These are phyloP conservation scores for Pythium oligandrum DNA, from an alignment of 352 stramenopile species.

Conservation along the genomic window DNA sequence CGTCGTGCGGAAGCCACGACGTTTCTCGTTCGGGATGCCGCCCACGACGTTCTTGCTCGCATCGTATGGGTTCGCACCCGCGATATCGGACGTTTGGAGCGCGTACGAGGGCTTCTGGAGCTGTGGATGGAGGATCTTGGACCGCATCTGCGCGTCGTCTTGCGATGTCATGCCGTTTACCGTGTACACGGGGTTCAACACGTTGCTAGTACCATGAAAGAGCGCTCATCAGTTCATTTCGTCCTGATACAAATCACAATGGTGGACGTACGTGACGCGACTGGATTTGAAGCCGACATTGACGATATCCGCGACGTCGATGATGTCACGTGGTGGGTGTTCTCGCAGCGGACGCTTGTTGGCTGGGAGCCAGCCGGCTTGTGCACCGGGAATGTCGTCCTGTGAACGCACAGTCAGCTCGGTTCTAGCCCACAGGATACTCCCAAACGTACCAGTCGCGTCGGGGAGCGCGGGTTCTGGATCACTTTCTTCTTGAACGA, in stretches of 20 bases:
- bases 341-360: constrained; percentile 50
- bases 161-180: constrained; percentile 56
- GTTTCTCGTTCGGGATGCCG: constrained; percentile 52
- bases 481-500: constrained; percentile 36
- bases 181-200: constrained; percentile 70
- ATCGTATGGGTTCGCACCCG: constrained; percentile 47
- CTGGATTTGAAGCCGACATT: constrained; percentile 68
- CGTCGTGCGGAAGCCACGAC: constrained; percentile 47
- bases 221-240: background rate
- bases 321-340: constrained; percentile 52
- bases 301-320: constrained; percentile 63
- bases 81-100: constrained; percentile 59
- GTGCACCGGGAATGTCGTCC: constrained; percentile 50
- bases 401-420: too few relatives aligned
- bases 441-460: constrained; percentile 34
- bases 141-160: constrained; percentile 47
- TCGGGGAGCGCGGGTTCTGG: constrained; percentile 36
- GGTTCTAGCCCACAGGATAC: background rate
- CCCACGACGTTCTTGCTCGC: constrained; percentile 48
- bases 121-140: constrained; percentile 37
- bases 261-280: constrained; percentile 51
- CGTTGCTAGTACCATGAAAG: constrained; percentile 27
- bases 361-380: constrained; percentile 45
- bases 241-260: background rate
- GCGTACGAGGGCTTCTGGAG: constrained; percentile 48